Evolutionary conservation across 2,329 filamentous ascomycete genomes (phyloP), one percentile per base, ranked within the genome.

Genomic region (Neoarthrinium moseri): DNA sequence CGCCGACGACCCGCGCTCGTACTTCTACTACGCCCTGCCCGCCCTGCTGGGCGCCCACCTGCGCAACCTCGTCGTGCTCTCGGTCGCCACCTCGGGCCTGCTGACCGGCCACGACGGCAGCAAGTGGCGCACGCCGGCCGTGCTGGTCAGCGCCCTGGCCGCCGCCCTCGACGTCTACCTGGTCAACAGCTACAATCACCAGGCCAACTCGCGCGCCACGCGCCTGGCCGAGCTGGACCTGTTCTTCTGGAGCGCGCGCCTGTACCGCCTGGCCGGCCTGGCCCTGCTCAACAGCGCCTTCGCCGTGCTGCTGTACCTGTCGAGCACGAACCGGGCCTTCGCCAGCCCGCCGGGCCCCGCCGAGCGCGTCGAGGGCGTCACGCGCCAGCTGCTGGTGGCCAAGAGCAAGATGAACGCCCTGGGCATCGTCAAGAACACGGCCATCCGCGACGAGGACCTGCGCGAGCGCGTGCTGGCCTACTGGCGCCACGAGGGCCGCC

Each of bases 1-100:
- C 41, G 69, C 81, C n/a, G 84, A 88, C 48, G 82, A 87, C 38
- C 77, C 82, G 5, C 73, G 71, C 29, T 81, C 79, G 33, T 96
- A 91, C 71, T 77, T 95, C 39, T 79, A 88, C 63, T 97, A 95
- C 68, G 85, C 87, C 12, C 68, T 95, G 0, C 88, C 92, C 0
- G 74, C 81, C 21, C 70, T 95, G 6, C 58, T 91, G 2, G 73
- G 81, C 12, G 86, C 89, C n/a, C 92, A 99, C 67, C 71, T 97
- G 7, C 61, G 84, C 38, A 94, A 96, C 68, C 76, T 96, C 41
- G 67, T 81, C 45, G 66, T 85, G 37, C 68, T 96, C 15, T 89
- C 88, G 4, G 57, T 89, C 35, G 83, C 81, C 1, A 97, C 92
- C 0, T 90, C 87, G 1, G 72, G 78, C 2, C 63, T 81, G 0